Base-by-base conservation (phyloP, 2,329 filamentous ascomycete genomes). In the Lachnellula occidentalis region DNA sequence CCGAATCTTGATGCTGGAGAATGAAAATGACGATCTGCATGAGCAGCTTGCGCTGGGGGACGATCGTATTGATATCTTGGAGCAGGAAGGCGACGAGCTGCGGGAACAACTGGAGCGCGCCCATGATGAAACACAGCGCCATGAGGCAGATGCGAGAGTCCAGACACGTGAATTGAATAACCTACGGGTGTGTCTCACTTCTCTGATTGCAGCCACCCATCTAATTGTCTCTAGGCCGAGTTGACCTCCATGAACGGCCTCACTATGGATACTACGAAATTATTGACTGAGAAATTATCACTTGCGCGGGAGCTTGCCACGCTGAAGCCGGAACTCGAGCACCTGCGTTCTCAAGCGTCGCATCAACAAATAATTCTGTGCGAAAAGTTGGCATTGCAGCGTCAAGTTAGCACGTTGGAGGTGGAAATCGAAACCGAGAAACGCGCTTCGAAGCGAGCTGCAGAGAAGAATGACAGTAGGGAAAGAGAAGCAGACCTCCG, bases 401-500 rank as follows among this genome's bases (percentile, higher is more conserved):
- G 88, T 46, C 88, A 94, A 70, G 71, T 96, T 27, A 86, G 80
- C 65, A 83, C 86, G 1, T 71, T 92, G 2, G 88, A 95, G 69
- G 84, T 90, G 43, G 88, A 95, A 63, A 77, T 96, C 2, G 89
- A 92, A 60, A 89, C 88, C 61, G 89, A 94, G 68, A 92, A 84
- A 69, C 81, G 84, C n/a, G 79, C 83, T 3, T 76, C 80, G 8
- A 81, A 85, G 61, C 81, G 85, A 50, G 79, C 78, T 3, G 69
- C 71, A 4, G 67, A 74, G 43, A 74, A 72, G 56, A 75, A 61
- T 65, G 72, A 62, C 61, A 73, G 61, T 62, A 72, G 64, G 61
- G 69, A 66, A 64, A 76, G 65, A 71, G 68, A 67, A 71, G 73
- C 37, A 15, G 53, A 60, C 14, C 50, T 76, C 72, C 58, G 76